These are phyloP conservation scores for Cercospora berteroae DNA, from an alignment of 2,329 filamentous ascomycete genomes.

Conservation along the genomic window DNA sequence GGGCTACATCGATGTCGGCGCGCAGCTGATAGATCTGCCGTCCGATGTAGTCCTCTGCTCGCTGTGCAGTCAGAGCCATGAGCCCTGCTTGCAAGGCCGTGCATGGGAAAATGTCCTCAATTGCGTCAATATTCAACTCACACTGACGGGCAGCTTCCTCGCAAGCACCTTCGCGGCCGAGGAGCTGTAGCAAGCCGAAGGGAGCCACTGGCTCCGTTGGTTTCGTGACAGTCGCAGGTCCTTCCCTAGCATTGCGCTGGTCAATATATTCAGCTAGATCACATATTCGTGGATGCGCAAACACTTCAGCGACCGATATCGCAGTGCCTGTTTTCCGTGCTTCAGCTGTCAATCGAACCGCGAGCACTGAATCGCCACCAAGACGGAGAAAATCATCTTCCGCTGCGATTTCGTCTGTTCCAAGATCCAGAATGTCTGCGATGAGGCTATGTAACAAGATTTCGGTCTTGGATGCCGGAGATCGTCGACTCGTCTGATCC, in stretches of 20 bases:
- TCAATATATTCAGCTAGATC: constrained; percentile 25
- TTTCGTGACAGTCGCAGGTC: too few species aligned
- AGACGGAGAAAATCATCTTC: constrained; percentile 48
- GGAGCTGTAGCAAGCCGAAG: background rate
- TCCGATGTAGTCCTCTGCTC: constrained; percentile 54
- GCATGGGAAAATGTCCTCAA: constrained; percentile 54
- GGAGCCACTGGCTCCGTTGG: background rate
- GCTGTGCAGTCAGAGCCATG: constrained; percentile 54
- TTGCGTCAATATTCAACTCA: constrained; percentile 10
- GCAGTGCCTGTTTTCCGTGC: constrained; percentile 38
- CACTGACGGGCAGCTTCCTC: background rate
- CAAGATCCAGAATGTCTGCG: constrained; percentile 9
- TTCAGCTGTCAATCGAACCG: constrained; percentile 47
- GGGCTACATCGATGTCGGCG: constrained; percentile 34
- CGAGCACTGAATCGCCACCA: constrained; percentile 48
- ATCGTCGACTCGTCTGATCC: background rate
- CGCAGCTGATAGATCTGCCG: constrained; percentile 32
- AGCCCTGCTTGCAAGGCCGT: constrained; percentile 34
- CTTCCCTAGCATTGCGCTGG: background rate
- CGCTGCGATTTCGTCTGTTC: constrained; percentile 2
- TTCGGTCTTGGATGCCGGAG: background rate
- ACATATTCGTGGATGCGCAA: constrained; percentile 34
- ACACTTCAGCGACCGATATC: constrained; percentile 46
- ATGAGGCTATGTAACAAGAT: constrained; percentile 5
- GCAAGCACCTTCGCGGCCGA: background rate